Evolutionary conservation across 1,139 yeast species (phyloP), one percentile per base, ranked within the genome.

Genomic region (Suhomyces maxii): DNA sequence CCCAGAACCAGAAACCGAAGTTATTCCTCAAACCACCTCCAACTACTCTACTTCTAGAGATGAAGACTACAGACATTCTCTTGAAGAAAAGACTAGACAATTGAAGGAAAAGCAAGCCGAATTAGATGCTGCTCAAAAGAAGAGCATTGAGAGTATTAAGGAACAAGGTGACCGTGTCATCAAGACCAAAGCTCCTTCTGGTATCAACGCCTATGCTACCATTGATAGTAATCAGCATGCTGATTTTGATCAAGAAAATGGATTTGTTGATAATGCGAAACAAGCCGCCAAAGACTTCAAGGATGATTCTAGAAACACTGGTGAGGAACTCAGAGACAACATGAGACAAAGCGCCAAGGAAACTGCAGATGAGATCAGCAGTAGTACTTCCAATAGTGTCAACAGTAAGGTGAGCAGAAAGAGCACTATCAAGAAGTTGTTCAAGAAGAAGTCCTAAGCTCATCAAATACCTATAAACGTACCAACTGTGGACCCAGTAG

Each of bases 141-240:
- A 26, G 36, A 36, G 42, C 35, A 60, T 69, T 53, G 60, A 63
- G 9, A 50, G 59, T 8, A 55, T 63, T 12, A 66, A 64, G 49
- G 71, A 69, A 26, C 47, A 55, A 13, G 55, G 63, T 23, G 79
- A 73, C 48, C 46, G 55, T 3, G 57, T 73, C 13, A 62, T 74
- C 38, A 48, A 58, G 18, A 53, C 67, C 8, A 59, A 57, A 26
- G 57, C 54, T 40, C 39, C 54, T 2, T 53, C 58, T 2, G 71
- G 69, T 2, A 37, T 53, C 1, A 44, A 48, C 5, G 51, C 46
- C 3, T 60, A 51, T 38, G 63, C 77, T 7, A 72, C 76, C 14
- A 74, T 75, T 42, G 80, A 75, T 49, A 60, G 65, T 52, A 69
- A 67, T 52, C 46, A 52, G 18, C 80, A 75, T 40, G 36, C 34